A percentile compares a stretch with the other conserved stretches of the same genome.
These are phyloP conservation scores for Astrocystis sublimbata DNA, from an alignment of 495 filamentous ascomycete species.

Conservation along the genomic window DNA sequence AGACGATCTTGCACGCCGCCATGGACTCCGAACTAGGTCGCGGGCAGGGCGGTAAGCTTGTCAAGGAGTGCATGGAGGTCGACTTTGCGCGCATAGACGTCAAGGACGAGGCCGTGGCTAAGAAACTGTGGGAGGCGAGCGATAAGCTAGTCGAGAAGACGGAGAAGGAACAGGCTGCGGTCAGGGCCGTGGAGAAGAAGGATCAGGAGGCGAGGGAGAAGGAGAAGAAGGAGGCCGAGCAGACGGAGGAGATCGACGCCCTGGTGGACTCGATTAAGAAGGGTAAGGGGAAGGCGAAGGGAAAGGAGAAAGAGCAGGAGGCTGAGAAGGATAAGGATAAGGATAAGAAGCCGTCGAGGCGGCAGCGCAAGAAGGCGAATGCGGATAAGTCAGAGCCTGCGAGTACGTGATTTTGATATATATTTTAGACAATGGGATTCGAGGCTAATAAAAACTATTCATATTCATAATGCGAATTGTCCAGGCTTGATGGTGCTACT, in stretches of 20 bases:
- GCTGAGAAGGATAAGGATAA: constrained; percentile 32
- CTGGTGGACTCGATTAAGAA: constrained; percentile 43
- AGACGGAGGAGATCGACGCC: constrained; percentile 47
- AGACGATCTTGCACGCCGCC: constrained; percentile 79
- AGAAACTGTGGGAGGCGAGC: constrained; percentile 83
- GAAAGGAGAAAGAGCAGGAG: constrained; percentile 36
- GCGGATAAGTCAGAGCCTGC: constrained; percentile 14
- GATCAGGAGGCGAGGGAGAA: constrained; percentile 54
- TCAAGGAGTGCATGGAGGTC: constrained; percentile 87
- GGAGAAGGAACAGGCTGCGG: constrained; percentile 77
- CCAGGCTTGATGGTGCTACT: no score
- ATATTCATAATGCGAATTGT: no score
- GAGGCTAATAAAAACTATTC: background rate
- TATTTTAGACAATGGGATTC: background rate
- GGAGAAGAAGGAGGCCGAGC: constrained; percentile 45
- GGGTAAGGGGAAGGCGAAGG: constrained; percentile 39
- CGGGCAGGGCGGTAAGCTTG: constrained; percentile 64
- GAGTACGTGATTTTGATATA: background rate
- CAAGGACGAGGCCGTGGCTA: constrained; percentile 73
- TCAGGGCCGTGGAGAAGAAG: constrained; percentile 68
- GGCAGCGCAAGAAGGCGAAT: constrained; percentile 41
- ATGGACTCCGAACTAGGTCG: constrained; percentile 73
- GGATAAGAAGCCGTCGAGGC: constrained; percentile 34
- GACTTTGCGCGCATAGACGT: constrained; percentile 71
- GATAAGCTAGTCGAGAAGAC: constrained; percentile 79